phyloP scores from a whole-genome alignment of 2,329 filamentous ascomycete species.

The Pseudocercospora fuligena region DNA sequence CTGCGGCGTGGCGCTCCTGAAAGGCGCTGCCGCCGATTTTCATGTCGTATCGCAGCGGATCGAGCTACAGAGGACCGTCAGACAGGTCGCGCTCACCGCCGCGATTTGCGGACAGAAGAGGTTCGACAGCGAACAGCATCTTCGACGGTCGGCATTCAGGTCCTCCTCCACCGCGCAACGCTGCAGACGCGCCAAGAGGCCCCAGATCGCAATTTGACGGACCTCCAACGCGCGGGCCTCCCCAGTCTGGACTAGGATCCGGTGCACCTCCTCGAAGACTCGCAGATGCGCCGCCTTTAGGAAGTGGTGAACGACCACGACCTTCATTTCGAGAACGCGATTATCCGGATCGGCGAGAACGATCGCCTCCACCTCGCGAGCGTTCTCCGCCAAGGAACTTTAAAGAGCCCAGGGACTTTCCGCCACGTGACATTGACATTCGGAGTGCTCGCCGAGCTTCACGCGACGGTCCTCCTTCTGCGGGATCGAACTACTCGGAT shows the following conservation, averaged over 20 bases:
- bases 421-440: constrained; percentile 67
- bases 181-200: constrained; percentile 73
- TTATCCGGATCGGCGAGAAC: constrained; percentile 58
- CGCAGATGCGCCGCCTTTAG: constrained; percentile 61
- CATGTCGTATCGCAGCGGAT: constrained; percentile 31
- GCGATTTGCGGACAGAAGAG: constrained; percentile 71
- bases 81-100: constrained; percentile 75
- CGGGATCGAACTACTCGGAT: constrained; percentile 73
- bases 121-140: constrained; percentile 57
- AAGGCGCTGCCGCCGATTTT: constrained; percentile 14
- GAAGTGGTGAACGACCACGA: constrained; percentile 65
- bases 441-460: constrained; percentile 71
- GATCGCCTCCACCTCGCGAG: constrained; percentile 65
- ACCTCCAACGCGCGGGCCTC: constrained; percentile 43
- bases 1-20: constrained; percentile 16
- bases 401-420: constrained; percentile 66
- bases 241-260: constrained; percentile 61
- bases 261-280: constrained; percentile 49
- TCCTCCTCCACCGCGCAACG: constrained; percentile 31
- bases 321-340: constrained; percentile 55
- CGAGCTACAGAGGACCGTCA: constrained; percentile 31
- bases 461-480: constrained; percentile 73
- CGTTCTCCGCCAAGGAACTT: constrained; percentile 65
- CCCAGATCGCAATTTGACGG: constrained; percentile 79
- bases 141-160: constrained; percentile 37